Evolutionary conservation across 345 rosid species (phyloP).

Genomic region (rapeseed (Brassica napus)): Da-Ae NC_063435.1:10637501-10638000

Average conservation of each 20-base stretch:
- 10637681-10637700: constrained; percentile 72
- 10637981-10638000: constrained; percentile 83
- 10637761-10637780: neutral
- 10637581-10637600: constrained; percentile 62
- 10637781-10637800: neutral
- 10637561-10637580: constrained; percentile 58
- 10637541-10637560: neutral
- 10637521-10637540: neutral
- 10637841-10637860: too few relatives aligned
- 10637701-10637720: neutral
- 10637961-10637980: constrained; percentile 46
- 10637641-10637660: constrained; percentile 75
- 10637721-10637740: neutral
- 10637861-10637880: too few relatives aligned
- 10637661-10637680: constrained; percentile 68
- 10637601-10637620: constrained; percentile 73
- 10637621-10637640: constrained; percentile 68
- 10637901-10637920: too few relatives aligned
- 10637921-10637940: too few relatives aligned
- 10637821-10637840: too few relatives aligned
- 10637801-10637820: too few relatives aligned
- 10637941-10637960: neutral
- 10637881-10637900: too few relatives aligned
- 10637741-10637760: neutral
- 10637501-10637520: neutral